Evolutionary conservation across 2,329 filamentous ascomycete genomes (phyloP), one percentile per base, ranked within the genome.

Genomic region (Trichoderma asperellum): DNA sequence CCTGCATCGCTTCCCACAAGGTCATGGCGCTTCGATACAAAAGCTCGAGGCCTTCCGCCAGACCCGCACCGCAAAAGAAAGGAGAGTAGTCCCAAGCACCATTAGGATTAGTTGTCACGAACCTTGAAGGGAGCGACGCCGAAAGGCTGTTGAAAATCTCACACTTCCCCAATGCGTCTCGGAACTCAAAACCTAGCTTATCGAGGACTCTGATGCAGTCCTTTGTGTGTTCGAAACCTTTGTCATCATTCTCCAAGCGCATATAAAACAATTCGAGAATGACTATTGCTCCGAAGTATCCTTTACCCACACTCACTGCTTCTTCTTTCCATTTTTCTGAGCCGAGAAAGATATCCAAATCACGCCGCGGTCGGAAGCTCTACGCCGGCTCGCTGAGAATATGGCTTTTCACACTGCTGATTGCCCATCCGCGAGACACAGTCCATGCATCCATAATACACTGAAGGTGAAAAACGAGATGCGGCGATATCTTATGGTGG

Each of bases 391-490:
- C 47, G 40, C 55, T 70, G 1, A 84, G 56, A 10, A 81, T 69
- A 73, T 84, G 80, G 0, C 81, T 80, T 16, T 68, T 58, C 3
- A 82, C 35, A 10, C 62, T 59, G 60, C 71, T 75, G 2, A 78
- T 21, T 1, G 74, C 76, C 83, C 84, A 86, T 4, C 84, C 83
- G 0, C 79, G 80, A 14, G 79, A 84, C 0, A 81, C 75, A 2
- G 78, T 76, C 43, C 84, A 75, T 1, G 84, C 82, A 70, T 86
- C 84, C 14, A 86, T 79, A 40, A 86, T 83, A 68, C 81, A 83
- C 70, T 86, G 83, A 0, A 87, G 75, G 47, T 85, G 79, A 69
- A 87, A 85, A 1, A 86, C 81, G 70, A 82, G 80, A 40, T 83
- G 81, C 0, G 83, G 83, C 0, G 81, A 75, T 18, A 87, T 84